Evolutionary conservation across 176 grass and related monocot species (phyloP).

Genomic region (Chloris gayana): DNA sequence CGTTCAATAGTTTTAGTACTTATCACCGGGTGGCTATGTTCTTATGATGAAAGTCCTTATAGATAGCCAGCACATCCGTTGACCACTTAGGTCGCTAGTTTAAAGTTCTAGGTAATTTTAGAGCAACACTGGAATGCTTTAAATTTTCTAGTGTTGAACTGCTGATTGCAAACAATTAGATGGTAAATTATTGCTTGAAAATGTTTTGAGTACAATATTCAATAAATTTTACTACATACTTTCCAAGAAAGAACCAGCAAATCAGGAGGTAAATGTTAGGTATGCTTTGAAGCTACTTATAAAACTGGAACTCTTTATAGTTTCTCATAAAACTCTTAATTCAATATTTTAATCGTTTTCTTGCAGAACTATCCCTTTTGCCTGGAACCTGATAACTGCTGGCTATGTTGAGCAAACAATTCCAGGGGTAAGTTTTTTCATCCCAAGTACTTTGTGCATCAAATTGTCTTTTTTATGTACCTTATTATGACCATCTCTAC

Average conservation of each 20-base stretch:
- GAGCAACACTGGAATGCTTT: background rate
- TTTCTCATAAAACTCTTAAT: constrained; percentile 4
- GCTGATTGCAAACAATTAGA: background rate
- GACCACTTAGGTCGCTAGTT: background rate
- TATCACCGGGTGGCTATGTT: background rate
- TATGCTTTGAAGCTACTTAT: background rate
- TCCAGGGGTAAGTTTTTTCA: constrained; percentile 66
- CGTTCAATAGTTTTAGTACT: background rate
- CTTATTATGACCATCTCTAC: background rate
- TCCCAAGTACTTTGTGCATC: background rate
- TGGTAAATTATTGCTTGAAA: background rate
- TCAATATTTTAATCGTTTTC: constrained; percentile 7
- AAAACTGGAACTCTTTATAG: background rate
- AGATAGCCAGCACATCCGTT: constrained; percentile 9
- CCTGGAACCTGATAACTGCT: constrained; percentile 95
- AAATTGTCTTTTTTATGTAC: background rate
- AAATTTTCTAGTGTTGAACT: constrained; percentile 1
- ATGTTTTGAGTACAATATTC: background rate
- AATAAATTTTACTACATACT: background rate
- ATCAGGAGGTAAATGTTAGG: background rate
- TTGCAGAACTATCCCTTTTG: constrained; percentile 87
- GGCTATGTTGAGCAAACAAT: constrained; percentile 95
- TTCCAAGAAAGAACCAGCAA: background rate
- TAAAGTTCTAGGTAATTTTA: background rate
- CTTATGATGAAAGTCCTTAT: no score